A percentile compares a stretch with the other conserved stretches of the same genome.
Conservation (phyloP, 805 yeast genomes). For the Tetrapisispora phaffii region DNA sequence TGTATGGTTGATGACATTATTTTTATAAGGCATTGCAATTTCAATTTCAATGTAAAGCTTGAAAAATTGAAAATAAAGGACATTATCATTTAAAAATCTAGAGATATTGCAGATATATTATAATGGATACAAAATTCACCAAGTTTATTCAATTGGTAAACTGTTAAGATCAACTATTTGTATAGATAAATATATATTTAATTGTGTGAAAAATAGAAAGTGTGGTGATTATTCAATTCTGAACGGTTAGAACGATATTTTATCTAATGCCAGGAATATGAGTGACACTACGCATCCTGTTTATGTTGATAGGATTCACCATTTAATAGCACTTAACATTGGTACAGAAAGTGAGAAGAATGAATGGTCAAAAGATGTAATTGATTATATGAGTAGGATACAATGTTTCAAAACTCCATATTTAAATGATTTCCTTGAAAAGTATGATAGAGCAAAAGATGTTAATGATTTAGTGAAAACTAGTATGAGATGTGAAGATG, state of each 20-base stretch:
- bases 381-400: conserved; percentile 9
- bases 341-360: conserved; percentile 7
- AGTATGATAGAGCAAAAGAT: conserved; percentile 2
- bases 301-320: conserved; percentile 13
- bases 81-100: too few species aligned
- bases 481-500: neutral
- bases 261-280: neutral
- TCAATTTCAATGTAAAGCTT: too few species aligned
- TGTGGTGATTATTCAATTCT: too few species aligned
- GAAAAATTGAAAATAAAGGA: too few species aligned
- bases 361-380: conserved; percentile 8
- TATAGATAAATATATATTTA: too few species aligned
- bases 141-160: too few species aligned
- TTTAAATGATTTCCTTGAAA: conserved; percentile 7
- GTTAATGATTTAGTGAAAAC: neutral
- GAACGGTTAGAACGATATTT: neutral
- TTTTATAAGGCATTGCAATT: too few species aligned
- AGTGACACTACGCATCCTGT: conserved; percentile 6
- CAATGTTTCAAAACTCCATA: conserved; percentile 11
- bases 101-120: too few species aligned
- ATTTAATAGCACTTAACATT: conserved; percentile 5
- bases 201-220: too few species aligned
- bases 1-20: too few species aligned
- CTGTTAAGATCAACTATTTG: too few species aligned
- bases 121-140: too few species aligned